Percentiles rank a stretch among this genome's conserved stretches.
Evolutionary conservation across 345 rosid species (phyloP).

Genomic region (Cochlearia excelsa): DNA sequence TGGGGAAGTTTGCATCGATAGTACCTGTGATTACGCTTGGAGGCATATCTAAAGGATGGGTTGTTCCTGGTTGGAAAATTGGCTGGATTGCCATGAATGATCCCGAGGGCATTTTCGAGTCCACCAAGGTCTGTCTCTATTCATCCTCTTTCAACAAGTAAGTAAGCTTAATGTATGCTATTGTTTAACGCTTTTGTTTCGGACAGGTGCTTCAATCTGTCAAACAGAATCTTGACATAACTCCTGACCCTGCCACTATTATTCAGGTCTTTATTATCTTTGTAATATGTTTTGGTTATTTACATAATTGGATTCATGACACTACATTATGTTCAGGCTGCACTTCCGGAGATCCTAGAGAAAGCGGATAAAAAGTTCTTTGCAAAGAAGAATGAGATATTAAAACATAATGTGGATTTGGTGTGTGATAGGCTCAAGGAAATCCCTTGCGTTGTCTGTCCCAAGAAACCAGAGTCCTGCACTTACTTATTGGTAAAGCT

Average conservation of each 20-base stretch:
- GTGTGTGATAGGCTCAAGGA: conserved; percentile 50
- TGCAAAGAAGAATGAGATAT: conserved; percentile 39
- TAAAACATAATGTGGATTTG: conserved; percentile 50
- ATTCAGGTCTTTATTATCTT: conserved; percentile 45
- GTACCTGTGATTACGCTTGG: conserved; percentile 57
- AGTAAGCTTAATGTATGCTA: too few relatives aligned
- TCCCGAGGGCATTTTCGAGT: conserved; percentile 39
- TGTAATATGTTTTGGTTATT: conserved; percentile 5
- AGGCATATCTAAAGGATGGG: conserved; percentile 63
- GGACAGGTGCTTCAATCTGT: conserved; percentile 49
- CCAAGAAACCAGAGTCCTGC: conserved; percentile 62
- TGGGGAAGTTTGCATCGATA: conserved; percentile 52
- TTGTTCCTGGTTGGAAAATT: conserved; percentile 64
- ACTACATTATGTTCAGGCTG: conserved; percentile 44
- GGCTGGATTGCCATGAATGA: conserved; percentile 56
- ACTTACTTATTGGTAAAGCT: conserved; percentile 60
- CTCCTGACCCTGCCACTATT: conserved; percentile 48
- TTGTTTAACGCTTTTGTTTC: background rate
- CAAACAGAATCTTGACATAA: conserved; percentile 35
- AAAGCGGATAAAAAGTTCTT: conserved; percentile 64
- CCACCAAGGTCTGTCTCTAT: conserved; percentile 38
- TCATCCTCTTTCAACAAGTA: background rate
- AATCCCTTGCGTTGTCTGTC: conserved; percentile 59
- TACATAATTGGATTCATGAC: background rate
- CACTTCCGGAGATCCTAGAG: conserved; percentile 59